A percentile compares a stretch with the other conserved stretches of the same genome.
Conservation (phyloP, 352 stramenopile species). For the Pythium dissotocum region DNA sequence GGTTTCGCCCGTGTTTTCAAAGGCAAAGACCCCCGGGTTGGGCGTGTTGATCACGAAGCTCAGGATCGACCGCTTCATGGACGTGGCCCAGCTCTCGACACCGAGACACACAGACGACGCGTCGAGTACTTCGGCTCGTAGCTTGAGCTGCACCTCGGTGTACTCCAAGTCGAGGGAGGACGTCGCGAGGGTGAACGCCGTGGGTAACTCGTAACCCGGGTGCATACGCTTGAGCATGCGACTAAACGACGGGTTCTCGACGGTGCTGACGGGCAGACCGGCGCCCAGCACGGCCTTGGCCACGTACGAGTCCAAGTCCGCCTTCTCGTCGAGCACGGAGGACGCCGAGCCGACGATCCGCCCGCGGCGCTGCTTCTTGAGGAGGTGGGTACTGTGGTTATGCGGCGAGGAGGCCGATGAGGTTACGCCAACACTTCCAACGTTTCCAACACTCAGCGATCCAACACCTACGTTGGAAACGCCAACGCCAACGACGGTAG, state of each 20-base stretch:
- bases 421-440: background rate
- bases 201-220: slow-evolving; percentile 48
- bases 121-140: slow-evolving; percentile 58
- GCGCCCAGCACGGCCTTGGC: slow-evolving; percentile 55
- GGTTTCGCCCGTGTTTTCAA: slow-evolving; percentile 59
- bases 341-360: slow-evolving; percentile 19
- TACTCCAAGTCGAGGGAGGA: slow-evolving; percentile 62
- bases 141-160: slow-evolving; percentile 56
- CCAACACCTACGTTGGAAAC: slow-evolving; percentile 6
- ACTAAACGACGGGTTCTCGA: slow-evolving; percentile 63
- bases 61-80: slow-evolving; percentile 48
- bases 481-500: background rate
- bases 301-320: slow-evolving; percentile 55
- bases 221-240: slow-evolving; percentile 66
- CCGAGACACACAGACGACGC: slow-evolving; percentile 49
- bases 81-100: slow-evolving; percentile 48
- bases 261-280: slow-evolving; percentile 49
- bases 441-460: background rate
- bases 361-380: slow-evolving; percentile 37
- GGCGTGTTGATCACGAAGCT: slow-evolving; percentile 62
- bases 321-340: slow-evolving; percentile 45
- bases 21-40: slow-evolving; percentile 46
- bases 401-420: slow-evolving; percentile 8
- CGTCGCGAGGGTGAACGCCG: slow-evolving; percentile 49
- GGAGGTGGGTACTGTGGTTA: slow-evolving; percentile 10